These are phyloP conservation scores for Babesia bovis DNA, from an alignment of 169 alveolate genomes.

Conservation along the genomic window DNA sequence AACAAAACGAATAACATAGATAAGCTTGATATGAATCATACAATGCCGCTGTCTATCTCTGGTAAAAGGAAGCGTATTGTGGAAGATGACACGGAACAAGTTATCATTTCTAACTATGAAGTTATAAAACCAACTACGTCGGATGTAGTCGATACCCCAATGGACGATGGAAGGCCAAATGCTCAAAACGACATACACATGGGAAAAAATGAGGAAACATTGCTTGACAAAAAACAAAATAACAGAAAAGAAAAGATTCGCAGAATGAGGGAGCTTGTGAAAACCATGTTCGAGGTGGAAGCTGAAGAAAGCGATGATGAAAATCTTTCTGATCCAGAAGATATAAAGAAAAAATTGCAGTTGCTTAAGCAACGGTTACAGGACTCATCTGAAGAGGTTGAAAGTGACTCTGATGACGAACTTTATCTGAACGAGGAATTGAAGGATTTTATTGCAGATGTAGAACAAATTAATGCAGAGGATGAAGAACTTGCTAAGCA, in stretches of 20 bases:
- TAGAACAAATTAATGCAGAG: slow-evolving; percentile 57
- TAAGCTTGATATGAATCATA: background rate
- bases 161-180: background rate
- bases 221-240: background rate
- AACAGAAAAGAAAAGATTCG: slow-evolving; percentile 10
- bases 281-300: slow-evolving; percentile 54
- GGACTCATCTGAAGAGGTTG: slow-evolving; percentile 43
- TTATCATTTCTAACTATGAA: slow-evolving; percentile 28
- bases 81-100: slow-evolving; percentile 21
- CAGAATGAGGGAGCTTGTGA: slow-evolving; percentile 53
- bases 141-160: background rate
- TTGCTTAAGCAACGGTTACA: slow-evolving; percentile 44
- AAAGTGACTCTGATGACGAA: slow-evolving; percentile 44
- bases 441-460: slow-evolving; percentile 57
- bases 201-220: background rate
- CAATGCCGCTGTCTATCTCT: too few species aligned
- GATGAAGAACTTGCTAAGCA: slow-evolving; percentile 67
- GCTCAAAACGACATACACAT: background rate
- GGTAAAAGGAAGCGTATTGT: slow-evolving; percentile 41
- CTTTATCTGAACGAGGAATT: slow-evolving; percentile 44
- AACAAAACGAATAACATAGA: slow-evolving; percentile 1
- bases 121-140: background rate
- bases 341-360: slow-evolving; percentile 26
- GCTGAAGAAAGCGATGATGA: slow-evolving; percentile 70
- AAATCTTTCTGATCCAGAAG: slow-evolving; percentile 70